Conservation (phyloP, 139 green algal species). For the Trebouxia sp. region DNA sequence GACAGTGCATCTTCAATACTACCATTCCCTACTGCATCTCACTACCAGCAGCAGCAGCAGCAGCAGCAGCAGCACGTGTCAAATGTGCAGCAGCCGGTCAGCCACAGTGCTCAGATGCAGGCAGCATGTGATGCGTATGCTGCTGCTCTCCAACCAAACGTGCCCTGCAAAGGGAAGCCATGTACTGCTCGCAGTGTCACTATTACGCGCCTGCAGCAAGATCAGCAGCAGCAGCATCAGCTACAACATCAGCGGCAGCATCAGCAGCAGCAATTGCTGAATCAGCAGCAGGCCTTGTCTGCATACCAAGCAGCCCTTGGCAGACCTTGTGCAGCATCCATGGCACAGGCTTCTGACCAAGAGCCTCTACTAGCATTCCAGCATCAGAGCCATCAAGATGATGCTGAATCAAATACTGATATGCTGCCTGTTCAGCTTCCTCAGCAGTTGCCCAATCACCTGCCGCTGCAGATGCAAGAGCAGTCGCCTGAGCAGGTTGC, state of each 20-base stretch:
- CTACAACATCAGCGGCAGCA: not conserved
- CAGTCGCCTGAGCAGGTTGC: not conserved
- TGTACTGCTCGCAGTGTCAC: too few relatives aligned
- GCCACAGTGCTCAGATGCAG: not conserved
- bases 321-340: not conserved
- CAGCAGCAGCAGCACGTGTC: not conserved
- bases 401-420: not conserved
- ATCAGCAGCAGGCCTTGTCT: not conserved
- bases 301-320: not conserved
- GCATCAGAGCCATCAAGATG: not conserved
- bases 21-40: too few relatives aligned
- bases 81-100: not conserved
- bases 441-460: not conserved
- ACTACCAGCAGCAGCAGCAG: not conserved
- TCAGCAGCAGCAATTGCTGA: constrained; percentile 22
- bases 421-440: not conserved
- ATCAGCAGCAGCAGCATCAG: not conserved
- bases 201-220: not conserved
- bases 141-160: not conserved
- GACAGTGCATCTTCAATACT: too few relatives aligned
- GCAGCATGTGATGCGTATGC: not conserved
- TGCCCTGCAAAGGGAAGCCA: too few relatives aligned
- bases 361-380: not conserved
- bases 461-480: too few relatives aligned
- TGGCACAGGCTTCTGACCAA: not conserved